Percentiles rank a stretch among this genome's conserved stretches.
Evolutionary conservation across 768 basidiomycete species (phyloP).

Genomic region (Cystofilobasidium ferigula): DNA sequence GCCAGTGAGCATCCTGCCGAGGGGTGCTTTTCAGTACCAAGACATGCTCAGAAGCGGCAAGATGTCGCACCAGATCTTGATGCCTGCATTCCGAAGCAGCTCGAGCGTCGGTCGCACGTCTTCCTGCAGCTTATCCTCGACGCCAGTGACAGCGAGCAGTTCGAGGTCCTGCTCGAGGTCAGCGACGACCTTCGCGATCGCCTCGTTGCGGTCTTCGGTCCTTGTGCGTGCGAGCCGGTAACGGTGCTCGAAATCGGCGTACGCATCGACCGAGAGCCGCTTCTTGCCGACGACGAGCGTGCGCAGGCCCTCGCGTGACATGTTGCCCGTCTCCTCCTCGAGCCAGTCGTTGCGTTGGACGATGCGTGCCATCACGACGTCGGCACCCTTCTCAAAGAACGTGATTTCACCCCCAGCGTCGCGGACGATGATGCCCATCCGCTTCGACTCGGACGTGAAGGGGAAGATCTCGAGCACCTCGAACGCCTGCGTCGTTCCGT

Average conservation of each 20-base stretch:
- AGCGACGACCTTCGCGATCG: conserved; percentile 61
- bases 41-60: too few species aligned
- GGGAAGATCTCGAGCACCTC: conserved; percentile 93
- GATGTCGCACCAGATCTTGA: conserved; percentile 73
- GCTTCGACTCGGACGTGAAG: conserved; percentile 96
- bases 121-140: conserved; percentile 96
- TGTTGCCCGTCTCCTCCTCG: conserved; percentile 95
- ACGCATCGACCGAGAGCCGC: conserved; percentile 56
- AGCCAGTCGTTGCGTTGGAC: conserved; percentile 98
- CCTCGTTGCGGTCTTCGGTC: conserved; percentile 65
- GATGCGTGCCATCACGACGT: conserved; percentile 92
- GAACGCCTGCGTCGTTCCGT: conserved; percentile 54
- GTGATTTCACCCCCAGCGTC: conserved; percentile 65
- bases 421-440: conserved; percentile 94
- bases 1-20: conserved; percentile 69
- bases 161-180: conserved; percentile 83
- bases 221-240: conserved; percentile 69
- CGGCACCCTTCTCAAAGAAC: conserved; percentile 94
- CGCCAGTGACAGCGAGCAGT: conserved; percentile 86
- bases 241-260: conserved; percentile 57
- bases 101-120: conserved; percentile 91
- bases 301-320: conserved; percentile 90
- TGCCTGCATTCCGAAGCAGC: conserved; percentile 81
- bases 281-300: conserved; percentile 89
- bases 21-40: neutral